A percentile compares a stretch with the other conserved stretches of the same genome.
Conservation (phyloP, 805 yeast genomes). For the Lipomyces yamadae region DNA sequence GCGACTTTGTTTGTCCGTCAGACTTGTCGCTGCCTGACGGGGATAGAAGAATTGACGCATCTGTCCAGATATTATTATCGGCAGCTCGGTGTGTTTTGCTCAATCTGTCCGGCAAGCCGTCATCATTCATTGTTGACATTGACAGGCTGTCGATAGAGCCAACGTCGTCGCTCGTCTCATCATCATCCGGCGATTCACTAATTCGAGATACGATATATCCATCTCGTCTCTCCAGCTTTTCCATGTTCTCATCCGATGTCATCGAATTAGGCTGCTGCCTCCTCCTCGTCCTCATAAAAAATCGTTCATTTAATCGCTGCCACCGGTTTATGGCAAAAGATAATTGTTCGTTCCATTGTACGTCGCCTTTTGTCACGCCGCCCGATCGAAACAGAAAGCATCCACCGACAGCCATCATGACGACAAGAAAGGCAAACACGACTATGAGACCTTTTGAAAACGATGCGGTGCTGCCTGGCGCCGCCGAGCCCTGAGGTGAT, state of each 20-base stretch:
- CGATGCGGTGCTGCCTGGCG: constrained; percentile 5
- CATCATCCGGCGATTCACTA: neutral
- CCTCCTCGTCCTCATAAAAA: neutral
- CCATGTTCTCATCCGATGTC: neutral
- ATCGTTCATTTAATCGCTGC: constrained; percentile 2
- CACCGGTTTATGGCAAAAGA: constrained; percentile 17
- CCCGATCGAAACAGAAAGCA: constrained; percentile 13
- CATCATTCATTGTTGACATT: neutral
- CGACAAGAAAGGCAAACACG: constrained; percentile 25
- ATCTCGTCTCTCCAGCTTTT: constrained; percentile 5
- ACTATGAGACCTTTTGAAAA: constrained; percentile 26
- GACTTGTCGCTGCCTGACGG: neutral
- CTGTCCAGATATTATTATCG: neutral
- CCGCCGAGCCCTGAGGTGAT: neutral
- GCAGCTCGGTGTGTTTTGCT: neutral
- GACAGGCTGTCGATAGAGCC: neutral
- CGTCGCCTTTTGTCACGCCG: constrained; percentile 6
- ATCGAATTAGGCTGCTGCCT: neutral
- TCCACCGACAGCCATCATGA: constrained; percentile 22
- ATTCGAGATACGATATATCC: neutral
- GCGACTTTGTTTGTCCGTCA: neutral
- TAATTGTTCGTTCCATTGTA: constrained; percentile 21
- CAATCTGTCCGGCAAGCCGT: neutral
- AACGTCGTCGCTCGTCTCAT: neutral
- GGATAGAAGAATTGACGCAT: neutral